Evolutionary conservation across 2,329 filamentous ascomycete species (phyloP), one percentile per base, ranked within the genome.

Genomic region (Paecilomyces sp.): DNA sequence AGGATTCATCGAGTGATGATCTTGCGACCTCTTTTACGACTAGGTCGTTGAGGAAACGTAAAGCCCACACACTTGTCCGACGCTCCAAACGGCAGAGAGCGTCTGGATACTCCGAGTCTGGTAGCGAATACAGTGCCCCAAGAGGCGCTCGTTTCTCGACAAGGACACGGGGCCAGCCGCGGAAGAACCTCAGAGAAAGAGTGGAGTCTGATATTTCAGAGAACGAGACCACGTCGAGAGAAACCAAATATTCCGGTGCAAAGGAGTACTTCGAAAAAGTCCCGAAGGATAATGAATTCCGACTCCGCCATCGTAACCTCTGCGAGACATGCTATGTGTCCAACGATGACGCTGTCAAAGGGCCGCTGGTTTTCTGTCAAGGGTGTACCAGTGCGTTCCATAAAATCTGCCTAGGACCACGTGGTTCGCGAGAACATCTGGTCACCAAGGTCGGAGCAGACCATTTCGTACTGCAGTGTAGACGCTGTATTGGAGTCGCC

Each of bases 351-450:
- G 72, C 76, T 1, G 81, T 79, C 60, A 88, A 87, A 69, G 91
- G 90, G 0, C 80, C 84, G 47, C 79, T 99, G 25, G 83, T 99
- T 34, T 87, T 88, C 69, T 99, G 94, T 66, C 95, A 99, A 75
- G 94, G 94, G 31, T 99, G 94, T 71, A 91, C 88, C 1, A 80
- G 88, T 55, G 83, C 89, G 0, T 96, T 91, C 66, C 94, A 99
- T 75, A 91, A 90, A 72, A 77, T 77, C 50, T 99, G 94, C 69
- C 80, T 99, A 30, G 92, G 93, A 1, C 80, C 82, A 55, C 85
- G 94, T 56, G 84, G 83, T 57, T 79, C 73, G 12, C 84, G 94
- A 61, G 91, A 96, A n/a, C 94, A 97, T 71, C 78, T 94, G 36
- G 91, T 91, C 9, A 97, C 92, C 25, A 99, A 97, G 72, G 75